Base-by-base conservation (phyloP, 768 basidiomycete species). In the Paxillus rubicundulus region DNA sequence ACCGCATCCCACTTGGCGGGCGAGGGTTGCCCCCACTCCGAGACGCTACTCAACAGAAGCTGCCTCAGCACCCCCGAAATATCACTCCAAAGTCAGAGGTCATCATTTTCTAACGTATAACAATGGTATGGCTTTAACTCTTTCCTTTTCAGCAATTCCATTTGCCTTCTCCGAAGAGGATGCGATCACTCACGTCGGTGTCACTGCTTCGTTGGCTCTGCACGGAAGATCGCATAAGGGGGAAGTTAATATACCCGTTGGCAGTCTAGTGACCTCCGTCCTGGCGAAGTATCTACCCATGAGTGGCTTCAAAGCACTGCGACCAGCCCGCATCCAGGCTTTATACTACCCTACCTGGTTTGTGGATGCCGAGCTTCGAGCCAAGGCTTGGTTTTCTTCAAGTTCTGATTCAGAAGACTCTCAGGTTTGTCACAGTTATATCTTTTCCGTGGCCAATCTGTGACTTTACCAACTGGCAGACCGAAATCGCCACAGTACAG, bases 311-410 rank as follows among this genome's bases (percentile, higher is more conserved):
- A 63, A 70, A 38, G 68, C 73, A 45, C 54, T 77, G 4, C 73
- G 60, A 44, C 83, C 84, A 20, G 63, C 67, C 12, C 76, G 73
- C 20, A 72, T 82, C 21, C 68, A 74, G 42, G 76, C 83, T 7
- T 66, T 82, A 3, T 87, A 86, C 61, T 79, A 84, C 47, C 85
- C 85, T 4, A 77, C 74, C 10, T 87, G 85, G 85, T 70, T 82
- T 28, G 66, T 86, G 28, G 80, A 82, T 56, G 80, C 74, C 9
- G 79, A 84, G 61, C 59, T 82, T 16, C 69, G 77, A 57, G 75
- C 68, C 9, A 69, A 69, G 5, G 52, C 53, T 20, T 68, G 57
- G 70, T 66, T 56, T 49, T 62, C 46, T 17, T 52, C 63, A 37
- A 53, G 61, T 42, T 50, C 65, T 47, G 56, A 62, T 42, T 43